Evolutionary conservation across 257 asterid species (phyloP), one percentile per base, ranked within the genome.

Genomic region (Voacanga thouarsii): DNA sequence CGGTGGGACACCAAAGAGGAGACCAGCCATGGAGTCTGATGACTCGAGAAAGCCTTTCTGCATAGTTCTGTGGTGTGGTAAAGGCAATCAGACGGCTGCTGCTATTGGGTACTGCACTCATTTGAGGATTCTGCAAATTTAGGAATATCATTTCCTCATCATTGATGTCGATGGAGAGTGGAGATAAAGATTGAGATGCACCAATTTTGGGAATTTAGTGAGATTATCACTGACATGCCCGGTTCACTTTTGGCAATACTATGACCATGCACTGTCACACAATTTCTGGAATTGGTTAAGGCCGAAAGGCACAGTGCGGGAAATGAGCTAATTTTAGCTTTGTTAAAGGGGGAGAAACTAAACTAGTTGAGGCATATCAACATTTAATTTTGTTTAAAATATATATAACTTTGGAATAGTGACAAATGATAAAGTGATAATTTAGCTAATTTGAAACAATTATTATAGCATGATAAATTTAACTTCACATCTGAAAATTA

Each of bases 51-150:
- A 90, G 86, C 50, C 91, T 85, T 19, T 77, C 84, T 45, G 97
- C 95, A 84, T 89, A 91, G 85, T 85, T 92, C 37, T 85, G 80
- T 0, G 96, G 96, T 50, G 97, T 92, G 57, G 97, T 90, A 88
- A 90, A 92, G 77, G 90, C 93, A 19, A 89, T 80, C 9, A 91
- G 82, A 61, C 69, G 81, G 82, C 45, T 79, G 85, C 53, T 16
- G 84, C 43, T 49, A 76, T 43, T 26, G 78, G 83, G 37, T 74
- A 75, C 33, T 24, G 81, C 80, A 37, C 75, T 21, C 77, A 79
- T 60, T 33, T 2, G 66, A 18, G 86, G 56, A 71, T 59, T 77
- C 78, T 84, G 86, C 78, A 81, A 69, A 83, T 80, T 86, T 37
- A 72, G 83, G 82, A 80, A 69, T 28, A 70, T 79, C 89, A 88